Evolutionary conservation across 2,329 filamentous ascomycete genomes (phyloP).

Genomic region (Colletotrichum lentis): DNA sequence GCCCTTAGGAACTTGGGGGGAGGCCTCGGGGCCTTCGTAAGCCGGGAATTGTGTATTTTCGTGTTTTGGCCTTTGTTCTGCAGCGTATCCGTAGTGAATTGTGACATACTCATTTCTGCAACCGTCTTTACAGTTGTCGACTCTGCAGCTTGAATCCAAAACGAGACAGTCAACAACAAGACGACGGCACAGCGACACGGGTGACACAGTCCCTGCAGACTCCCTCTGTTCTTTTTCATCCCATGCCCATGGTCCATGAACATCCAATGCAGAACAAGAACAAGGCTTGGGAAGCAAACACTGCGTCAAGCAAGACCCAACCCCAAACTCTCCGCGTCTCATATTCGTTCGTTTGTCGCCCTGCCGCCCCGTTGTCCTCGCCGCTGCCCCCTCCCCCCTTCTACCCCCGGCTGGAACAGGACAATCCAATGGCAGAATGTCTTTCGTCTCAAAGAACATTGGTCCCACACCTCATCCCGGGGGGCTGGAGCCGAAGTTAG

Average conservation of each 20-base stretch:
- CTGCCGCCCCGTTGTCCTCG: neutral
- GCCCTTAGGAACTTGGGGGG: neutral
- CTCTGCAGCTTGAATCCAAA: neutral
- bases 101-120: neutral
- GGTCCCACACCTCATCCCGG: neutral
- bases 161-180: neutral
- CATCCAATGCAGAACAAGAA: constrained; percentile 4
- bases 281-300: constrained; percentile 19
- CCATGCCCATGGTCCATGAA: neutral
- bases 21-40: constrained; percentile 11
- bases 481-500: neutral
- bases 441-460: neutral
- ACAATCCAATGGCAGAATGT: neutral
- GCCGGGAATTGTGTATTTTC: no score
- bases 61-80: no score
- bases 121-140: neutral
- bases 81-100: neutral
- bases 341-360: constrained; percentile 11
- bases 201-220: neutral
- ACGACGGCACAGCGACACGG: neutral
- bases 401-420: neutral
- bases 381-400: neutral
- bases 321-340: constrained; percentile 35
- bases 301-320: constrained; percentile 7
- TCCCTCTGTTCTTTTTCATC: neutral